phyloP scores from a whole-genome alignment of 257 asterid genomes.

The Agastache rugosa region DNA sequence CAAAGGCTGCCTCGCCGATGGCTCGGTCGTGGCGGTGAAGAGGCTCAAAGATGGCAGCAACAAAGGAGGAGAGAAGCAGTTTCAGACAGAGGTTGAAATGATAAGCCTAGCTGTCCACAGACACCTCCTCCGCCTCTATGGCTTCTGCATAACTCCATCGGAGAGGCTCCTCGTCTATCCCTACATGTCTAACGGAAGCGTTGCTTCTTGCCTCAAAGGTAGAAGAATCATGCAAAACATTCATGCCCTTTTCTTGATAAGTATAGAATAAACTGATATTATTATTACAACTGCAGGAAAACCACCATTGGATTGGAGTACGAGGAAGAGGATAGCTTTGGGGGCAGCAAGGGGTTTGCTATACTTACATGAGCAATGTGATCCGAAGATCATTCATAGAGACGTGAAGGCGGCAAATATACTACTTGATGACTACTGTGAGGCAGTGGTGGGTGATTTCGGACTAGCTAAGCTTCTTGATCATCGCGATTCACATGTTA shows the following conservation, averaged over 20 bases:
- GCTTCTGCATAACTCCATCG: constrained; percentile 72
- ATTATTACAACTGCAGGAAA: constrained; percentile 49
- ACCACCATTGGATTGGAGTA: constrained; percentile 87
- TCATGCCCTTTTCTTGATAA: not conserved
- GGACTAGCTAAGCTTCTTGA: constrained; percentile 97
- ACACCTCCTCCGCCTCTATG: constrained; percentile 80
- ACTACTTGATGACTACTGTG: constrained; percentile 84
- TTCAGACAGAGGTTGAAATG: constrained; percentile 94
- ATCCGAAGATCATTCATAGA: constrained; percentile 94
- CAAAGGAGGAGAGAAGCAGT: constrained; percentile 80
- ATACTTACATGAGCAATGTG: constrained; percentile 95
- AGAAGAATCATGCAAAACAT: not conserved
- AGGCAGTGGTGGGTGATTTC: constrained; percentile 95
- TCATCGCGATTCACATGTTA: constrained; percentile 86
- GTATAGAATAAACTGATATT: not conserved
- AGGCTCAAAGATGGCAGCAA: constrained; percentile 82
- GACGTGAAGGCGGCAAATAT: constrained; percentile 99
- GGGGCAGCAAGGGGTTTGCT: constrained; percentile 97
- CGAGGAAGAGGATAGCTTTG: constrained; percentile 79
- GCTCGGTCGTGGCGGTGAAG: constrained; percentile 86
- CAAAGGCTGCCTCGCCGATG: constrained; percentile 85
- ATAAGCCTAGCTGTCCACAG: constrained; percentile 95
- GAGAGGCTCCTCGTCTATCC: constrained; percentile 93
- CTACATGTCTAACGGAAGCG: constrained; percentile 96
- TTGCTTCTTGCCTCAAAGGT: constrained; percentile 94